phyloP scores from a whole-genome alignment of 148 eudicot species.

The Rhododendron molle region DNA sequence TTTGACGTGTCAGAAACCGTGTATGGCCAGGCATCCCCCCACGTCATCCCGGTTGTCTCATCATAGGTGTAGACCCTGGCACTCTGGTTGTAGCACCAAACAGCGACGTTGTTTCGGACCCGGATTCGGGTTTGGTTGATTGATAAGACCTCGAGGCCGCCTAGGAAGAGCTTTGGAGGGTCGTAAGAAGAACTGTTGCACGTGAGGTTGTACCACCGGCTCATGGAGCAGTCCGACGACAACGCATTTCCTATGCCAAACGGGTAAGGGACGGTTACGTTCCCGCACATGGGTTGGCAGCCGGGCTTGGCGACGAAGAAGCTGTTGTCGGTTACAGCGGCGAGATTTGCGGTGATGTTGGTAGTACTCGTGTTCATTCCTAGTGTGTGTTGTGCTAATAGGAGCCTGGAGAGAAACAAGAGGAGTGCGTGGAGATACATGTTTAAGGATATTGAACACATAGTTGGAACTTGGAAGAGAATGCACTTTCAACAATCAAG shows the following conservation, averaged over 20 bases:
- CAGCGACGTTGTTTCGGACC: constrained; percentile 5
- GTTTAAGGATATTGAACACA: too few relatives aligned
- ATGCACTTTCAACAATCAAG: too few relatives aligned
- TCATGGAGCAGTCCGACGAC: constrained; percentile 25
- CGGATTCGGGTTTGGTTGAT: constrained; percentile 15
- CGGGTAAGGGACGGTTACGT: constrained; percentile 37
- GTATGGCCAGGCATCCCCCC: background rate
- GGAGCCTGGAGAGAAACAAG: too few relatives aligned
- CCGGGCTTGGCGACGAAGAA: constrained; percentile 10
- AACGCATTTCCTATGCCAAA: constrained; percentile 21
- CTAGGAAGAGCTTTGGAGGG: constrained; percentile 22
- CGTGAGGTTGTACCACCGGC: background rate
- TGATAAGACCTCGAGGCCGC: constrained; percentile 7
- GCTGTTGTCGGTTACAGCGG: background rate
- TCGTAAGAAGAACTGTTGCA: constrained; percentile 10
- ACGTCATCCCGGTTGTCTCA: too few relatives aligned
- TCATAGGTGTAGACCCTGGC: too few relatives aligned
- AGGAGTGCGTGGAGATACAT: too few relatives aligned
- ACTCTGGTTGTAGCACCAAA: constrained; percentile 13
- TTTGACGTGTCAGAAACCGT: constrained; percentile 30
- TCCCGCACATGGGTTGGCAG: constrained; percentile 21
- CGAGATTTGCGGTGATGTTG: background rate
- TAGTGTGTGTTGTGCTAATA: background rate
- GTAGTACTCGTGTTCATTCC: background rate
- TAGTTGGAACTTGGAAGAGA: too few relatives aligned